phyloP scores from a whole-genome alignment of 768 basidiomycete genomes.

The Mycena venus region DNA sequence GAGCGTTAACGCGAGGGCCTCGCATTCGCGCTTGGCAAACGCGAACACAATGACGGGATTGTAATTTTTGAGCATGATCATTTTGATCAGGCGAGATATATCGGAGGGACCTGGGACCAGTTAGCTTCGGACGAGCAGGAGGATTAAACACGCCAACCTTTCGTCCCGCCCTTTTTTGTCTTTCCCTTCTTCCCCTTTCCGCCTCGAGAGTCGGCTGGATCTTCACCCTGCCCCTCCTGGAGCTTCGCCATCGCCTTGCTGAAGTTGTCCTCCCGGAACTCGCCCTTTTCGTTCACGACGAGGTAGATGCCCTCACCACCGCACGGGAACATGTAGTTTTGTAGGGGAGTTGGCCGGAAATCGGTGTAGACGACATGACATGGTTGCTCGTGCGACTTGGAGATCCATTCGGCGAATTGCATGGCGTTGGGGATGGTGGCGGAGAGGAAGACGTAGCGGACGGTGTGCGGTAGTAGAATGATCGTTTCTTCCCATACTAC shows the following conservation, averaged over 20 bases:
- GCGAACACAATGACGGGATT: slow-evolving; percentile 99
- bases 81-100: slow-evolving; percentile 96
- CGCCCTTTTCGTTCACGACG: slow-evolving; percentile 98
- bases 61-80: slow-evolving; percentile 98
- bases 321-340: slow-evolving; percentile 97
- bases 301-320: slow-evolving; percentile 98
- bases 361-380: slow-evolving; percentile 99
- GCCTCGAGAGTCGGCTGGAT: slow-evolving; percentile 87
- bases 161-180: slow-evolving; percentile 93
- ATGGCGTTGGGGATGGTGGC: slow-evolving; percentile 99
- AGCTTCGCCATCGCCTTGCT: slow-evolving; percentile 97
- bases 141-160: slow-evolving; percentile 65
- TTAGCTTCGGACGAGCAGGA: neutral
- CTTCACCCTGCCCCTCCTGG: slow-evolving; percentile 87
- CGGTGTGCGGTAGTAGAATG: slow-evolving; percentile 94
- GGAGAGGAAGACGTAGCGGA: slow-evolving; percentile 98
- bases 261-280: slow-evolving; percentile 98
- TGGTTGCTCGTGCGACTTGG: slow-evolving; percentile 95
- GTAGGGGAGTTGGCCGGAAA: slow-evolving; percentile 97
- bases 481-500: slow-evolving; percentile 99
- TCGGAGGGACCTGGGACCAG: slow-evolving; percentile 80
- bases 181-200: slow-evolving; percentile 95
- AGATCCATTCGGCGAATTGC: slow-evolving; percentile 99
- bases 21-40: slow-evolving; percentile 98
- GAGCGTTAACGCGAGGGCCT: slow-evolving; percentile 89